Evolutionary conservation across 345 rosid species (phyloP), one percentile per base, ranked within the genome.

Genomic region (Ceriops decandra): DNA sequence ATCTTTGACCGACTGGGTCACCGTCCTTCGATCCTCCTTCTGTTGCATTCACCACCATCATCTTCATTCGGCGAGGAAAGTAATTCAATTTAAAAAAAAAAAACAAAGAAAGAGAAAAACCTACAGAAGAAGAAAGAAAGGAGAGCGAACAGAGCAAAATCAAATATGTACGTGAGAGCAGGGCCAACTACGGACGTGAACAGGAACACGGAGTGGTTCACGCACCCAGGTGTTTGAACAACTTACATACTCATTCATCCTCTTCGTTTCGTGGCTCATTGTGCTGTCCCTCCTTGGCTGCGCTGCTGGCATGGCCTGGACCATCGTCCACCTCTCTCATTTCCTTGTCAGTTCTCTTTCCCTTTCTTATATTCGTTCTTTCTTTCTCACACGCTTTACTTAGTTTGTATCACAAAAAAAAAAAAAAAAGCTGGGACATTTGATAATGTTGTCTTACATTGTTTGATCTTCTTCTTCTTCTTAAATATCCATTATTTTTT

Each of bases 181-280:
- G 77, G 62, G 72, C 87, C 90, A 67, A 68, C 95, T 72, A 77
- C 92, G 76, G 97, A 90, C 84, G 81, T 90, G 82, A 90, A 90
- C 75, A 72, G 76, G 86, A 90, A 90, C 77, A 90, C 95, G 35
- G 97, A 87, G 81, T 90, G 90, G 96, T 90, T 90, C 87, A 85
- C 86, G 67, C 88, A 86, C 68, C 91, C 96, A 0, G 97, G 97
- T 0, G 95, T 90, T 0, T 90, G 97, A 95, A 87, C 95, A 3
- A 83, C 85, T 19, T 88, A 91, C 65, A 82, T 91, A 13, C 84
- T 86, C 28, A 81, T 87, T 86, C 28, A 81, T 87, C 67, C 73
- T 90, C 49, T 90, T 88, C 86, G 83, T 87, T 61, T 84, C 88
- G 0, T 87, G 95, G 97, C 84, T 90, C 36, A 63, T 84, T 54